Evolutionary conservation across 106 monocot genomes (phyloP).

Genomic region (Alisma plantagoaquatica): DNA sequence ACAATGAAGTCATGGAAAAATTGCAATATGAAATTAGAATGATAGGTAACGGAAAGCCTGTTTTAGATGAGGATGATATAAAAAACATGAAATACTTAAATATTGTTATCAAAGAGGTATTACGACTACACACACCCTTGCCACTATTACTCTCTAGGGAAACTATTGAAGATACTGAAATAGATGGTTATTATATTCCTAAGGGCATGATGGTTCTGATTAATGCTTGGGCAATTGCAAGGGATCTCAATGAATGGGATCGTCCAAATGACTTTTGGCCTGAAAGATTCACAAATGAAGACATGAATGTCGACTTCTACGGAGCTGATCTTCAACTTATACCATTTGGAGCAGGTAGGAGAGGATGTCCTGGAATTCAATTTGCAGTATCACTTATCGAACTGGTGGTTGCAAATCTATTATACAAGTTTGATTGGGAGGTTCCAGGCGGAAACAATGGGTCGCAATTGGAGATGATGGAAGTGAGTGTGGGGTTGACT

Average conservation of each 20-base stretch:
- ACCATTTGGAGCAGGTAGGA: slow-evolving; percentile 5
- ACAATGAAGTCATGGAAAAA: slow-evolving; percentile 21
- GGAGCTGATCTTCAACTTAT: slow-evolving; percentile 12
- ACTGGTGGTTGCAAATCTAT: not conserved
- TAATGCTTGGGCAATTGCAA: slow-evolving; percentile 30
- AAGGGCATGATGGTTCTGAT: slow-evolving; percentile 6
- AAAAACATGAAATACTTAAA: too few relatives aligned
- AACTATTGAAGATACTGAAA: not conserved
- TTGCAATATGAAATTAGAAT: slow-evolving; percentile 26
- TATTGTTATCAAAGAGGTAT: slow-evolving; percentile 13
- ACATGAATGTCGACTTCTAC: slow-evolving; percentile 10
- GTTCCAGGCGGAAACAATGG: not conserved
- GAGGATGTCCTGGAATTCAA: slow-evolving; percentile 1
- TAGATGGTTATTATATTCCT: slow-evolving; percentile 10
- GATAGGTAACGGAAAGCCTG: not conserved
- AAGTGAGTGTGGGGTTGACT: too few relatives aligned
- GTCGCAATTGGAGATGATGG: not conserved
- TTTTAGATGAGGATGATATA: too few relatives aligned
- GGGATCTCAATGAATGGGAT: slow-evolving; percentile 20
- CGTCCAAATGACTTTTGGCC: slow-evolving; percentile 16
- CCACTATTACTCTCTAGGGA: slow-evolving; percentile 18
- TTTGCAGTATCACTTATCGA: not conserved
- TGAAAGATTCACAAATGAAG: slow-evolving; percentile 18
- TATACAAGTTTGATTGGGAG: not conserved
- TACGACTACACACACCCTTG: slow-evolving; percentile 18